Percentiles rank a stretch among this genome's conserved stretches.
These are phyloP conservation scores for Medicago lupulina DNA, from an alignment of 306 rosid genomes.

Conservation along the genomic window DNA sequence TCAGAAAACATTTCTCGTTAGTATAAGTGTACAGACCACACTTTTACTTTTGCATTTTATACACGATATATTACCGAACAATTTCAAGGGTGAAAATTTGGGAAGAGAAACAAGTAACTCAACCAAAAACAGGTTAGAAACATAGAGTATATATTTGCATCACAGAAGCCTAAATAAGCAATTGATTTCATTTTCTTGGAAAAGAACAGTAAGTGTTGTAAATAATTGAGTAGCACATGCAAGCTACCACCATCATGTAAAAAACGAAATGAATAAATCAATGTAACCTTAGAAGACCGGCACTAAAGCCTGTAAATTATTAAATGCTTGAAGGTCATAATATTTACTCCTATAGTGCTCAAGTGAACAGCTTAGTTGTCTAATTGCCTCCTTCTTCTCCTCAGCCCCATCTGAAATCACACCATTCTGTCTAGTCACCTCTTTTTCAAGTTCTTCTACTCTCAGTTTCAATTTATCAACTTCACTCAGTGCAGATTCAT, in stretches of 20 bases:
- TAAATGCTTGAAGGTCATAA: slow-evolving; percentile 64
- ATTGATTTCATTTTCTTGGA: too few species aligned
- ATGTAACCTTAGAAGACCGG: slow-evolving; percentile 39
- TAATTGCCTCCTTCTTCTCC: slow-evolving; percentile 84
- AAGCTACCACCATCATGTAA: too few species aligned
- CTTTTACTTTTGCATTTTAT: too few species aligned
- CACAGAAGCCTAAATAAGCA: too few species aligned
- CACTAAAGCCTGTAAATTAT: slow-evolving; percentile 51
- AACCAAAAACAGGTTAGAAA: too few species aligned
- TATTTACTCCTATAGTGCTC: slow-evolving; percentile 77
- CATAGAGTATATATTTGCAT: too few species aligned
- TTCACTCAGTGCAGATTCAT: slow-evolving; percentile 45
- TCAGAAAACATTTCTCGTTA: background rate
- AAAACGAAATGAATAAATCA: background rate
- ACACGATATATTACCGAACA: too few species aligned
- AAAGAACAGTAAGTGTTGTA: too few species aligned
- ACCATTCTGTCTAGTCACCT: slow-evolving; percentile 58
- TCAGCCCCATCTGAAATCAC: slow-evolving; percentile 67
- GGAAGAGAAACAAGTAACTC: too few species aligned
- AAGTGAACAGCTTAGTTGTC: slow-evolving; percentile 78
- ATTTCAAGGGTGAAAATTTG: too few species aligned
- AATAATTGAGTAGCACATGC: background rate
- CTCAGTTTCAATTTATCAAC: slow-evolving; percentile 58
- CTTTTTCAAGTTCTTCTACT: slow-evolving; percentile 61
- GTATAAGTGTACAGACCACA: too few species aligned